Conservation (phyloP, 139 green algal species). For the Eudorina sp. region DNA sequence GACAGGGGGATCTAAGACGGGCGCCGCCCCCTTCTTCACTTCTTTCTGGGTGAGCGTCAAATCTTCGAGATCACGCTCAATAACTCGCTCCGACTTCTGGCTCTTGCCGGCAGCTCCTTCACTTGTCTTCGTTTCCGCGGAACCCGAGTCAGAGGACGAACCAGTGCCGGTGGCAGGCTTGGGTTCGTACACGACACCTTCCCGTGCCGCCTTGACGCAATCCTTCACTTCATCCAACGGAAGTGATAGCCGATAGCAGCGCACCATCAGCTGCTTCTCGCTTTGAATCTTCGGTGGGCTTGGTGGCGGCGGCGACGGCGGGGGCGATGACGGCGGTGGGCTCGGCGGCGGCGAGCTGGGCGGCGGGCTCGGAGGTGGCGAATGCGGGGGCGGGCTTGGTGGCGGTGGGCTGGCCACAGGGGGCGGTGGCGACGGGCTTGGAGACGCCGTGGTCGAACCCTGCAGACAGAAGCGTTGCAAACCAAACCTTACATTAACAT, state of each 20-base stretch:
- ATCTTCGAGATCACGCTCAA: conserved; percentile 23
- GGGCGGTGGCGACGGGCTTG: neutral
- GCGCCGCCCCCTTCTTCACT: conserved; percentile 16
- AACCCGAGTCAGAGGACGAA: neutral
- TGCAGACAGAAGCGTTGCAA: neutral
- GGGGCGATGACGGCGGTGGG: neutral
- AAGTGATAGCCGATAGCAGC: conserved; percentile 49
- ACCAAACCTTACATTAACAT: no score
- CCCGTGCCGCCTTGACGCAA: conserved; percentile 19
- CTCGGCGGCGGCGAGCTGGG: neutral
- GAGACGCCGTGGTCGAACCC: neutral
- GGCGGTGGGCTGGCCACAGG: neutral
- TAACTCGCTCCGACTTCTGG: neutral
- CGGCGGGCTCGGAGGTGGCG: neutral
- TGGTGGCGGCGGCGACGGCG: neutral
- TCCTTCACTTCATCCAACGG: conserved; percentile 39
- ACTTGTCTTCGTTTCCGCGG: neutral
- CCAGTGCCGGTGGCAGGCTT: neutral
- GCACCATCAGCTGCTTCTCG: conserved; percentile 43
- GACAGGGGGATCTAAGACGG: neutral
- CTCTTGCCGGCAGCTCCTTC: neutral
- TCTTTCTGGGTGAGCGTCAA: neutral
- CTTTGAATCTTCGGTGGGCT: neutral
- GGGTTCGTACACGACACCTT: conserved; percentile 1
- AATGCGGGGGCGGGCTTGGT: neutral